Base-by-base conservation (phyloP, 2,329 filamentous ascomycete species). In the Epichloe sylvatica region DNA sequence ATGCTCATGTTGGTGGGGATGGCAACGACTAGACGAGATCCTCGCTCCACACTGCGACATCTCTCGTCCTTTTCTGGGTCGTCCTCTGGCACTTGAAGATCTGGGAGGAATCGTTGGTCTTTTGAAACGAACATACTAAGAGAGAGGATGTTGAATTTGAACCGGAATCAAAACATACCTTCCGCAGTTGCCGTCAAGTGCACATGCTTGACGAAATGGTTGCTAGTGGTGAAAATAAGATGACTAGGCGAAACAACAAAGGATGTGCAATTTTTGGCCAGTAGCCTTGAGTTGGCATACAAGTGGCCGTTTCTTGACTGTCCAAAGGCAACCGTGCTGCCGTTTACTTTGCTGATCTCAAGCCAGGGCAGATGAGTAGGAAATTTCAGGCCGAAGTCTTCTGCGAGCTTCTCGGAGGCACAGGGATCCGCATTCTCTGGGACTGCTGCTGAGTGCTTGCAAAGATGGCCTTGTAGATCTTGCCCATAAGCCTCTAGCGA, bases 161-260 rank as follows among this genome's bases (percentile, higher is more conserved):
- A 37, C 35, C 13, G 13, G 35, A n/a, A 37, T n/a, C 13, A 12
- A 42, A 21, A 43, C 70, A 55, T 72, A 86, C 84, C 79, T 56
- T 87, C 73, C 15, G 77, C 71, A 51, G 72, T 68, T 3, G 78
- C 75, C 19, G 57, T 54, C 45, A 97, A 69, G 64, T 98, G 91
- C 13, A 96, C 83, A 65, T 96, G 96, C 65, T 98, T 98, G 54
- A 98, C 74, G 3, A 96, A 73, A 63, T 97, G 90, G 55, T 89
- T 89, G 52, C 83, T 89, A 0, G 92, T 98, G 0, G 92, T 98
- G 60, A 91, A 89, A 51, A 97, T 80, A 13, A 98, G 72, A 69
- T 97, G 91, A 19, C 81, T 79, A 0, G 81, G 73, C 0, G 91
- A 95, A 25, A 90, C 69, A 5, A 89, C 64, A 58, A 95, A 97